phyloP scores from a whole-genome alignment of 495 filamentous ascomycete genomes.

The Neurospora sp. region DNA sequence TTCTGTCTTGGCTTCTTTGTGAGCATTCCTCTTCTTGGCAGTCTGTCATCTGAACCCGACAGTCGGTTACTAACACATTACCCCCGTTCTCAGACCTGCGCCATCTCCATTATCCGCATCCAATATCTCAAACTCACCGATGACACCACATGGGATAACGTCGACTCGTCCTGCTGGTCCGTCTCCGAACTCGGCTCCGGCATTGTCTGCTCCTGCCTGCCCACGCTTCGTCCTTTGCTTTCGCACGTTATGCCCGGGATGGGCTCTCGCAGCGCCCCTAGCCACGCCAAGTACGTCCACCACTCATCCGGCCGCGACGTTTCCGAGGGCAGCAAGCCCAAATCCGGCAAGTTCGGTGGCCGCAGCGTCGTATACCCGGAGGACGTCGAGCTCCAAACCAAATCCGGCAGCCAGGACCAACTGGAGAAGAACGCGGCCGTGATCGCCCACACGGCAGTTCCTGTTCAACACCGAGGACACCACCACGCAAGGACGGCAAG shows the following conservation, averaged over 20 bases:
- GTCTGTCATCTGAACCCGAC: background rate
- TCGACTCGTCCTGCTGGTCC: slow-evolving; percentile 49
- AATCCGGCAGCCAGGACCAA: slow-evolving; percentile 12
- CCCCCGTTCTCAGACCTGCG: slow-evolving; percentile 28
- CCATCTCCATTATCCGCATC: slow-evolving; percentile 48
- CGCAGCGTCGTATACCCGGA: slow-evolving; percentile 17
- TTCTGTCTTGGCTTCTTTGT: slow-evolving; percentile 25
- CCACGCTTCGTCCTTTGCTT: slow-evolving; percentile 43
- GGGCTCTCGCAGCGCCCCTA: slow-evolving; percentile 6
- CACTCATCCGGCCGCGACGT: slow-evolving; percentile 12
- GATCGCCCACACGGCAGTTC: background rate
- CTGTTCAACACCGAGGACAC: background rate
- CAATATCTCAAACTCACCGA: slow-evolving; percentile 35
- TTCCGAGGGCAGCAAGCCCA: slow-evolving; percentile 2
- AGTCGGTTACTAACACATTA: background rate
- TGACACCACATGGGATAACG: slow-evolving; percentile 47
- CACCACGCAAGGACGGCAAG: background rate
- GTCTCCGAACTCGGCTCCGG: slow-evolving; percentile 47
- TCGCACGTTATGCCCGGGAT: slow-evolving; percentile 27
- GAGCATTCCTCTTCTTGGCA: background rate
- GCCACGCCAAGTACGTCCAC: slow-evolving; percentile 11
- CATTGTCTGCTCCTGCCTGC: slow-evolving; percentile 47
- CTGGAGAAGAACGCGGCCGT: background rate
- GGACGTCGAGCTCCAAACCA: slow-evolving; percentile 19
- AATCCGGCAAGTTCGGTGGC: slow-evolving; percentile 5